Evolutionary conservation across 1,284 basidiomycete genomes (phyloP).

Genomic region (Ceratorhiza oryzae-sativae): DNA sequence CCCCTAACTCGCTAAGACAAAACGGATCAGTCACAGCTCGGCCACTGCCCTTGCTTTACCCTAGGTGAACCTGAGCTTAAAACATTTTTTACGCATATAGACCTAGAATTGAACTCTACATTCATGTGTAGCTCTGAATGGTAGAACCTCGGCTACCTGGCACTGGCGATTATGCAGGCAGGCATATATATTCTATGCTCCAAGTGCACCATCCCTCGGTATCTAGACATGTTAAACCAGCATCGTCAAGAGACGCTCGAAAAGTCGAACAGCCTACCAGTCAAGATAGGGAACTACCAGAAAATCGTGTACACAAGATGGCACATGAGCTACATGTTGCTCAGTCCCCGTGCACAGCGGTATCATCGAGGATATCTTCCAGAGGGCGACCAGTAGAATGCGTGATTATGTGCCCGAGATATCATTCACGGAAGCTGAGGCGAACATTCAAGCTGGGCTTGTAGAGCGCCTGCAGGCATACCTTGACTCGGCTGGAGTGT

Average conservation of each 20-base stretch:
- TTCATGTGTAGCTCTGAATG: no score
- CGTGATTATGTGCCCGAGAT: no score
- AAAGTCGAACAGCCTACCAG: not conserved
- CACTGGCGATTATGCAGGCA: conserved; percentile 30
- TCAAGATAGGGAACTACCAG: not conserved
- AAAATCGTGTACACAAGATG: not conserved
- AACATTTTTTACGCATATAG: no score
- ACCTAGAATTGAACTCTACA: no score
- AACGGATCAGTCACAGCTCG: no score
- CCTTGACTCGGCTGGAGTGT: not conserved
- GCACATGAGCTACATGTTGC: no score
- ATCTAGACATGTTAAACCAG: not conserved
- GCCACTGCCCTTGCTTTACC: no score
- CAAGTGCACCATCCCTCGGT: not conserved
- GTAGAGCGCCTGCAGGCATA: not conserved
- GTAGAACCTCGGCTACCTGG: not conserved
- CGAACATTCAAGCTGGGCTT: not conserved
- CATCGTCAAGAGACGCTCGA: not conserved
- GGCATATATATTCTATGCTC: not conserved
- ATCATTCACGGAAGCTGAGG: no score
- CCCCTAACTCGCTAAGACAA: no score
- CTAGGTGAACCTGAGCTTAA: no score
- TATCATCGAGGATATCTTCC: not conserved
- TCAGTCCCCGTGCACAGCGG: not conserved
- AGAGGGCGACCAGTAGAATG: not conserved